Percentiles rank a stretch among this genome's conserved stretches.
These are phyloP conservation scores for Uncinocarpus reesii DNA, from an alignment of 2,329 filamentous ascomycete species.

Conservation along the genomic window DNA sequence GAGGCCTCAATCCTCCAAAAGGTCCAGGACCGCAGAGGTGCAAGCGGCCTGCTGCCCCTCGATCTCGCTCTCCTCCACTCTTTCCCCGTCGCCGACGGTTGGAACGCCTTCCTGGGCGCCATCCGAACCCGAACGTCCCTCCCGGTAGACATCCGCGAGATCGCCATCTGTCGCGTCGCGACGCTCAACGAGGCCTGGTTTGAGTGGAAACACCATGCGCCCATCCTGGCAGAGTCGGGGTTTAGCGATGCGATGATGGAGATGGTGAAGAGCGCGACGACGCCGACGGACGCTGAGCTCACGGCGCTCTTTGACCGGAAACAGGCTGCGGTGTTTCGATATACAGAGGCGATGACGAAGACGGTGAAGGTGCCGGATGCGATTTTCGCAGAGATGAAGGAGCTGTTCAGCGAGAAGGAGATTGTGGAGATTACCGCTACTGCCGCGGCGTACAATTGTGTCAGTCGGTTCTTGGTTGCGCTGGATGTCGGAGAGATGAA, in stretches of 20 bases:
- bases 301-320: constrained; percentile 41
- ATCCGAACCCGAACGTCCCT: constrained; percentile 46
- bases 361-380: constrained; percentile 58
- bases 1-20: constrained; percentile 44
- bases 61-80: constrained; percentile 47
- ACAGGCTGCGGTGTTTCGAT: constrained; percentile 60
- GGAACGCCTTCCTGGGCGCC: constrained; percentile 48
- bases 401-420: constrained; percentile 56
- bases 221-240: constrained; percentile 53
- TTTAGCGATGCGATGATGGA: constrained; percentile 41
- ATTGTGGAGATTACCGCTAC: constrained; percentile 74
- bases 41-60: constrained; percentile 42
- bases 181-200: constrained; percentile 73
- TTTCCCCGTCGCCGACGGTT: constrained; percentile 47
- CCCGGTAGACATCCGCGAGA: constrained; percentile 51
- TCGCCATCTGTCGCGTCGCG: constrained; percentile 72
- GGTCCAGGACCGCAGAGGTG: constrained; percentile 43
- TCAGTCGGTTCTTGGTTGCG: constrained; percentile 72
- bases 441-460: constrained; percentile 72
- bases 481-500: constrained; percentile 51
- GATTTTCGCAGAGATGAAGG: constrained; percentile 55
- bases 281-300: constrained; percentile 23
- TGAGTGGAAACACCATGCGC: constrained; percentile 72
- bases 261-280: constrained; percentile 36
- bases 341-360: constrained; percentile 76